Base-by-base conservation (phyloP, 345 rosid species). In the Noccaea caerulescens region DNA sequence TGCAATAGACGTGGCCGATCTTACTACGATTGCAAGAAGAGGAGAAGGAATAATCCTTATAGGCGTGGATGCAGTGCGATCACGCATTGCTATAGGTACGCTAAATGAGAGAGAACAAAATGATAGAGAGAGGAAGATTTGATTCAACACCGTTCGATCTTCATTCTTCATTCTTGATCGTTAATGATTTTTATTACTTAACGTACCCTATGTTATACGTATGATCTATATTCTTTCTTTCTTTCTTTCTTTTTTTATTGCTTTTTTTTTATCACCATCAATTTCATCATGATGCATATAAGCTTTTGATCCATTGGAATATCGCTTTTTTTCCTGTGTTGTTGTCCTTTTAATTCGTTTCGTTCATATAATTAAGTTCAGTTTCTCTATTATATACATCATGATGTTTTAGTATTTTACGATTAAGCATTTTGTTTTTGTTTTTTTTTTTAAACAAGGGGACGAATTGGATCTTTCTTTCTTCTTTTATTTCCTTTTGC, bases 1-100 rank as follows among this genome's bases (percentile, higher is more conserved):
- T 84, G 88, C 72, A 78, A 16, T 36, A 65, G 75, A 33, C 78
- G 82, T 12, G 88, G 91, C n/a, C 45, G 58, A 2, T 86, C 88
- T 38, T 84, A 82, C 76, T 86, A 86, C 50, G 82, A 81, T 54
- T 86, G 91, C 67, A 69, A 63, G 5, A 36, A 23, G 49, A 56
- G 70, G 54, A 68, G 10, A 34, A 65, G 36, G 70, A 82, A 67
- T 16, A 86, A 86, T 61, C 88, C 85, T 23, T 86, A 82, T 32
- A 79, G 47, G 5, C 84, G 87, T 64, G 87, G 87, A 13, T 86
- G 90, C 83, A 77, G 82, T 53, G 69, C 39, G 32, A 72, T 86
- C 63, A 82, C 90, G 2, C 82, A 64, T 72, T 86, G 90, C 63
- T 41, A 65, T 58, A 80, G 90, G 68, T 10, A 2, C 56, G 79